phyloP scores from a whole-genome alignment of 78 protist species.

The Isochrysis galbana region DNA sequence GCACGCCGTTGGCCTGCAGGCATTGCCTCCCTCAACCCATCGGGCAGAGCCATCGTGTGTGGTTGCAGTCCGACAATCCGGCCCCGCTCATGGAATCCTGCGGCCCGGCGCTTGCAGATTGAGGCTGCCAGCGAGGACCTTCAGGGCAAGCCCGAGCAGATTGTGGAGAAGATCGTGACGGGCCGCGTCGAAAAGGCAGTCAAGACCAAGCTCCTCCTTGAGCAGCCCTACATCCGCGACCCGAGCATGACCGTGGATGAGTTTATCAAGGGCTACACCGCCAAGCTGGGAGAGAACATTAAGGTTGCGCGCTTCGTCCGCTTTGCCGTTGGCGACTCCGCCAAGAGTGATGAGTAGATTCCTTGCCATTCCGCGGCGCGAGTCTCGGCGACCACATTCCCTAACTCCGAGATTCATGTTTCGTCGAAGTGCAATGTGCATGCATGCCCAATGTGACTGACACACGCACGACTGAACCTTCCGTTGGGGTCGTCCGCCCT shows the following conservation, averaged over 20 bases:
- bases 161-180: constrained; percentile 13
- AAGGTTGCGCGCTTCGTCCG: constrained; percentile 14
- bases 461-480: no score
- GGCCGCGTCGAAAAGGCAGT: constrained; percentile 36
- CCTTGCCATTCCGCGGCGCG: no score
- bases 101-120: background rate
- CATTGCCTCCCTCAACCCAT: no score
- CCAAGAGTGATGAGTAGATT: background rate
- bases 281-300: constrained; percentile 41
- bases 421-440: no score
- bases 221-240: constrained; percentile 38
- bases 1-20: no score
- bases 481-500: no score
- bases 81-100: no score
- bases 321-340: constrained; percentile 28
- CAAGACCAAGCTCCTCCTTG: constrained; percentile 26
- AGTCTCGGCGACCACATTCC: no score
- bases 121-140: constrained; percentile 35
- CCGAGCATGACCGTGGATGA: background rate
- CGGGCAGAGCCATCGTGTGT: no score
- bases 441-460: no score
- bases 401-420: no score
- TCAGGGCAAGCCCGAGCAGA: constrained; percentile 33
- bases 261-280: background rate
- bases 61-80: no score